Evolutionary conservation across 1,284 basidiomycete species (phyloP).

Genomic region (Ceratobasidium papillatum): DNA sequence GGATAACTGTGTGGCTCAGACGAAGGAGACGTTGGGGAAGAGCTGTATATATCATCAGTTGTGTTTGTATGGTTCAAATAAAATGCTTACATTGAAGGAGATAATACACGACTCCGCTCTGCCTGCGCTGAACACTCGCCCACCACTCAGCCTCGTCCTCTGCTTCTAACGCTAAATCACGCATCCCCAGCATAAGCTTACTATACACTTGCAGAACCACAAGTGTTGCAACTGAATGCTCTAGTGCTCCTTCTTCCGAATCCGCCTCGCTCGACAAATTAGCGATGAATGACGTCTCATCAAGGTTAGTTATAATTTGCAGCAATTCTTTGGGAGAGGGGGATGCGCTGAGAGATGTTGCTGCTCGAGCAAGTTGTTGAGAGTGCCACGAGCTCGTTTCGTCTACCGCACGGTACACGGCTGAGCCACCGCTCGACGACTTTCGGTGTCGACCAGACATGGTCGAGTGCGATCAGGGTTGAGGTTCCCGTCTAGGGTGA

Average conservation of each 20-base stretch:
- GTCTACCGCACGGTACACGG: not conserved
- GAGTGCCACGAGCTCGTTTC: slow-evolving; percentile 11
- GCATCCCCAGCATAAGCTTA: slow-evolving; percentile 63
- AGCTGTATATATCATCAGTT: slow-evolving; percentile 54
- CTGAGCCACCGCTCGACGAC: slow-evolving; percentile 8
- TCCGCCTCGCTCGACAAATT: not conserved
- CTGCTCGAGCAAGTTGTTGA: slow-evolving; percentile 14
- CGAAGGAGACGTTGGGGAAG: slow-evolving; percentile 64
- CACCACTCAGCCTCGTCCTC: slow-evolving; percentile 81
- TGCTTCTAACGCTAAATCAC: slow-evolving; percentile 67
- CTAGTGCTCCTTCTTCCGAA: slow-evolving; percentile 4
- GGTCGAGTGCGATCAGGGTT: not conserved
- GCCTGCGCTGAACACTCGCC: slow-evolving; percentile 49
- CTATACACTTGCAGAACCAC: slow-evolving; percentile 58
- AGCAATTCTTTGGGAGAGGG: slow-evolving; percentile 30
- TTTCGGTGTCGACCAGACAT: slow-evolving; percentile 21
- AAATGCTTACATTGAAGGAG: slow-evolving; percentile 44
- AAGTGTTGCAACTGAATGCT: slow-evolving; percentile 16
- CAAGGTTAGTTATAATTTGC: not conserved
- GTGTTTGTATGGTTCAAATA: not conserved
- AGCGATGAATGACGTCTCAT: not conserved
- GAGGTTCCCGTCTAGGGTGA: not conserved
- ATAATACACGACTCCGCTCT: slow-evolving; percentile 42
- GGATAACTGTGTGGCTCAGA: slow-evolving; percentile 57
- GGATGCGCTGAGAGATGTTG: slow-evolving; percentile 1